Base-by-base conservation (phyloP, 805 yeast species). In the Saccharomycopsis oosterbeekiorum region DNA sequence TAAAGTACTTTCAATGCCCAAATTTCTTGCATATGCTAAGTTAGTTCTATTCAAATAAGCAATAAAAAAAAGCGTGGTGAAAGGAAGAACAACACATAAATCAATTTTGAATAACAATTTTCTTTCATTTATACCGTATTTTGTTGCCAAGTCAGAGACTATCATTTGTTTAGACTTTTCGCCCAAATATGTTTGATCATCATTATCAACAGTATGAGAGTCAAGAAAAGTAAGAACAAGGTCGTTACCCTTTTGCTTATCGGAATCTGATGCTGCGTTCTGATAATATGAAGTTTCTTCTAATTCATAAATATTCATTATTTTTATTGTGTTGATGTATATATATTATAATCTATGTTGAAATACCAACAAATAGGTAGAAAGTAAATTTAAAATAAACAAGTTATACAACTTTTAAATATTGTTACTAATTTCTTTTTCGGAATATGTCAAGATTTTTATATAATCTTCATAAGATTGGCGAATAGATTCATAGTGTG, bases 31-130 rank as follows among this genome's bases (percentile, higher is more conserved):
- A 70, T 86, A 85, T 41, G 89, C 83, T 62, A 87, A 84, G 69
- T 86, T 86, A 58, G 86, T 89, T 70, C 92, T 77, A 69, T 87
- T 91, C 69, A 87, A 73, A 67, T 86, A 86, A 1, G 90, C 85
- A 66, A 86, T 75, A 68, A 86, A 80, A 68, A 86, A 86, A 41
- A 87, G 74, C 41, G 85, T 69, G 69, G 88, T 83, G 66, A 86
- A 85, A 26, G 89, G 84, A 2, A 89, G 87, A 24, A 87, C 83
- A 47, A 87, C 83, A 60, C 86, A 80, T 1, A 81, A 56, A 68
- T 87, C 93, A 43, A 85, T 75, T 66, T 85, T 86, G 76, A 80
- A 73, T 82, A 83, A 80, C 50, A 87, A 72, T 65, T 73, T 77
- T 54, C 67, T 71, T 39, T 84, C 83, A 69, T 85, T 75, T 39